Evolutionary conservation across 1,284 basidiomycete species (phyloP).

Genomic region (Melampsora occidentalis): DNA sequence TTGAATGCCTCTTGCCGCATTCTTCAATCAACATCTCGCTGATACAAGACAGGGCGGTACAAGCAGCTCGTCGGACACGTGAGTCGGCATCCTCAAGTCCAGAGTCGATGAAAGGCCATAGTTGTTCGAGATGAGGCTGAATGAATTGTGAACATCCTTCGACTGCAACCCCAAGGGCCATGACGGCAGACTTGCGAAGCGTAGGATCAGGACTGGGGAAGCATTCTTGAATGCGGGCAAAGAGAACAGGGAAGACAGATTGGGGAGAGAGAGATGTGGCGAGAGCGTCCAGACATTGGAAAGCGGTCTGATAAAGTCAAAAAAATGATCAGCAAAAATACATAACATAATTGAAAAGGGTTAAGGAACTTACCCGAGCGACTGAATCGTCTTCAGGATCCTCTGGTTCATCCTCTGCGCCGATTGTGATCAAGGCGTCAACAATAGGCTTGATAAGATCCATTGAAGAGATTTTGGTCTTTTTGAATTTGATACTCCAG

Average conservation of each 20-base stretch:
- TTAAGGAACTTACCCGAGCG: conserved; percentile 67
- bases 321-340: conserved; percentile 10
- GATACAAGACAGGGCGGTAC: conserved; percentile 89
- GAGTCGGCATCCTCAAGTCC: conserved; percentile 81
- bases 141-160: conserved; percentile 99
- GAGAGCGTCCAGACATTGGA: conserved; percentile 91
- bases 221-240: conserved; percentile 65
- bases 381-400: conserved; percentile 85
- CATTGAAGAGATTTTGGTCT: conserved; percentile 86
- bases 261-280: conserved; percentile 89
- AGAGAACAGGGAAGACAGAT: conserved; percentile 94
- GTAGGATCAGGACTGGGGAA: conserved; percentile 69
- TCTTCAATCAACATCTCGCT: conserved; percentile 98
- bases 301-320: conserved; percentile 65
- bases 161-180: conserved; percentile 90
- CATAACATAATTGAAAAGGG: neutral
- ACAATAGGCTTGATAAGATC: conserved; percentile 82
- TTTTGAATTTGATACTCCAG: conserved; percentile 97
- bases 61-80: conserved; percentile 87
- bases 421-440: conserved; percentile 87
- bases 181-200: conserved; percentile 85
- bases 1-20: conserved; percentile 76
- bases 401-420: conserved; percentile 80
- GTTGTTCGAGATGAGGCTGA: conserved; percentile 82
- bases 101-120: conserved; percentile 92